Percentiles rank a stretch among this genome's conserved stretches.
phyloP scores from a whole-genome alignment of 2,329 filamentous ascomycete genomes.

The Camillea tinctor region DNA sequence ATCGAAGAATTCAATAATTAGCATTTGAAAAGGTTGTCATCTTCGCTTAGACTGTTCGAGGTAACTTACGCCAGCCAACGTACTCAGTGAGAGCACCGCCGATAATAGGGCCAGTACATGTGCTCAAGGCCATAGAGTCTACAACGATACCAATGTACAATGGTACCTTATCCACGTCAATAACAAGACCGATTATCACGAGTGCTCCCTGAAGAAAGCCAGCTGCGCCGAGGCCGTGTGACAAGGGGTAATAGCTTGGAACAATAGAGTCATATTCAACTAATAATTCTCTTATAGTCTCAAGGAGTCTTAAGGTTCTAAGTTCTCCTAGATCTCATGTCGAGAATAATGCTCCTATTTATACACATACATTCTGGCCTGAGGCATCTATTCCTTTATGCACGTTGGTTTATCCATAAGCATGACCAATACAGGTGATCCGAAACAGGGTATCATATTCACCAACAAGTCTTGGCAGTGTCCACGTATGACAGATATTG shows the following conservation, averaged over 20 bases:
- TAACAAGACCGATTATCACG: conserved; percentile 32
- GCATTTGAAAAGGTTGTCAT: not conserved
- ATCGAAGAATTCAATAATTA: not conserved
- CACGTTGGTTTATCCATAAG: no score
- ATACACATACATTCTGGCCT: no score
- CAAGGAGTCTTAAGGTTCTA: no score
- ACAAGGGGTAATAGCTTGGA: conserved; percentile 25
- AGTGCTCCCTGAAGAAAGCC: conserved; percentile 27
- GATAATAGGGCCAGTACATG: conserved; percentile 21
- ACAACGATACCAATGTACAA: conserved; percentile 41
- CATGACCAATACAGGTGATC: not conserved
- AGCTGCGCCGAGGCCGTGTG: conserved; percentile 24
- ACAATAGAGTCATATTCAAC: not conserved
- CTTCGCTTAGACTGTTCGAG: no score
- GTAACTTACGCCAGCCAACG: conserved; percentile 14
- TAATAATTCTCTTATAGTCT: no score
- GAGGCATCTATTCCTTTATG: no score
- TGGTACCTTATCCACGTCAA: conserved; percentile 40
- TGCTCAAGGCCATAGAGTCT: conserved; percentile 41
- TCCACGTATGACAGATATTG: not conserved
- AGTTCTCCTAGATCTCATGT: no score
- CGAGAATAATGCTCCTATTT: no score
- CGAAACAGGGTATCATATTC: not conserved
- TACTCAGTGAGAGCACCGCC: conserved; percentile 8
- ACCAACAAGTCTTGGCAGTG: not conserved